Evolutionary conservation across 2,329 filamentous ascomycete genomes (phyloP), one percentile per base, ranked within the genome.

Genomic region (Phaeosphaeria sp.): DNA sequence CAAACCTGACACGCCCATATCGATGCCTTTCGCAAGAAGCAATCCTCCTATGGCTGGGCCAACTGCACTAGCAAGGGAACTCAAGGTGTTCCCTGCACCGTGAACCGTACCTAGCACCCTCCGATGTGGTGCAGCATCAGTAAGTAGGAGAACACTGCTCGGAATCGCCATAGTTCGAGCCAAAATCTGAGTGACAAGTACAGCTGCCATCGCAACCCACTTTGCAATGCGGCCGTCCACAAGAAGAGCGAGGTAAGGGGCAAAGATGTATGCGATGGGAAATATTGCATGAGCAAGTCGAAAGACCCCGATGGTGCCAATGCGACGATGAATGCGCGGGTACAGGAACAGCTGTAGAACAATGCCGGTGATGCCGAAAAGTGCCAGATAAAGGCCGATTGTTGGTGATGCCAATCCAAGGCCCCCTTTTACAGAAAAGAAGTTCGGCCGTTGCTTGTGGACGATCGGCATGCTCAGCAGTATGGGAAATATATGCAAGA

Each of bases 1-100:
- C 2, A 82, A 77, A 1, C 86, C 87, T 0, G 89, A 80, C 2
- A 84, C 63, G 0, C 86, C 86, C 24, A 77, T 71, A n/a, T 81
- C 80, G 20, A 89, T 74, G 0, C 87, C 86, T 8, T 81, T 64
- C 0, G 87, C 87, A 56, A 88, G 87, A 2, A 87, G 63, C 55
- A 81, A 81, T 0, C 86, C 87, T 15, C 84, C 82, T 9, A 87
- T 54, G 13, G 87, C 75, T 0, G 87, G 87, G 0, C 87, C 87
- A 5, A 87, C 60, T 0, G 87, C 88, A 25, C 86, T 77, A 3
- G 84, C 83, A 1, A 84, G 79, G 56, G 83, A 86, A 61, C 81
- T 84, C 1, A 84, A 79, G 52, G 82, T 88, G 74, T 87, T 86
- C 0, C 82, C 84, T 5, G 86, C 75, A 0, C 84, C 84, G 61